Evolutionary conservation across 192 early-diverging fungal genomes (phyloP), one percentile per base, ranked within the genome.

Genomic region (Linnemannia exigua): DNA sequence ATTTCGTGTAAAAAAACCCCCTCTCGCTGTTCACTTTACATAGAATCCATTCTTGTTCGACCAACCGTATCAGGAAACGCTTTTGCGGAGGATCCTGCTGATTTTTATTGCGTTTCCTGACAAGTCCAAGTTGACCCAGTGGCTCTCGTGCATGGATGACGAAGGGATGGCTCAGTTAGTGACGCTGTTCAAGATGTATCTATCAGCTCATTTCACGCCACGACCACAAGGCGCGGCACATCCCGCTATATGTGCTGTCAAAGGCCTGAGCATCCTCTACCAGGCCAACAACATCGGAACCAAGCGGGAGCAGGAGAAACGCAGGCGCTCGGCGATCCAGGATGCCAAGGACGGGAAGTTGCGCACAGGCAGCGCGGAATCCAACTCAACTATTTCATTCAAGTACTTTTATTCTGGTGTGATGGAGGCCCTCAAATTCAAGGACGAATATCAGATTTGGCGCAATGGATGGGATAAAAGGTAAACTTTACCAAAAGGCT

Each of bases 391-490:
- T 9, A 86, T 86, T 35, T 86, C 84, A 0, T 86, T 72, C 74
- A 78, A 78, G 37, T 86, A 86, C 28, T 86, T 86, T 72, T 86
- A 86, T 28, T 79, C 84, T 1, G 78, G 72, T 44, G 76, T 88
- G 78, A 86, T 86, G 84, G 84, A 86, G 50, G 84, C 84, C 35
- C 80, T 95, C 41, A 95, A 95, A 61, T 94, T 96, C 79, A 96
- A 95, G 75, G 93, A 95, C 8, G 95, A 96, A 78, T 96, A 95
- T 82, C 85, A 90, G 38, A 90, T 88, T 22, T 96, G 95, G 95
- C 93, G 90, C 51, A 80, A 91, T 12, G 87, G 92, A 9, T 72
- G 91, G 41, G 86, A 87, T 4, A 82, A 87, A 51, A 87, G 81
- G 36, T 88, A 88, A 71, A 76, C 37, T 79, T 76, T 22, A 31